Evolutionary conservation across 202 grass and related monocot species (phyloP).

Genomic region (Carex sylvatica): DNA sequence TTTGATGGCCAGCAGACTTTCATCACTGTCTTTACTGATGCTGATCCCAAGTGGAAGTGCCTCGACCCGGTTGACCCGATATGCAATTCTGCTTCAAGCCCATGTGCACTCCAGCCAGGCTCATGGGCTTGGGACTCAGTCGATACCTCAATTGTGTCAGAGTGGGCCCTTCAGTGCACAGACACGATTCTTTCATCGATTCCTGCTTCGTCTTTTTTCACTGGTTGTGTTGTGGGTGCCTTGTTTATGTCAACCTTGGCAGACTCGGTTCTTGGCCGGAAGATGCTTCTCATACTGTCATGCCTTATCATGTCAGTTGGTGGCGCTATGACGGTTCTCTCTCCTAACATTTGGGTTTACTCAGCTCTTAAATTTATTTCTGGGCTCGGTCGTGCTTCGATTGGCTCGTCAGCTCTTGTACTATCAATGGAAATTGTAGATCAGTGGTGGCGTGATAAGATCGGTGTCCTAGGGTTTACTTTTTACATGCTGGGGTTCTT

Average conservation of each 20-base stretch:
- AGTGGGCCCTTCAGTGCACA: slow-evolving; percentile 14
- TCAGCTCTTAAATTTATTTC: slow-evolving; percentile 27
- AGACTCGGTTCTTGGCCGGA: slow-evolving; percentile 30
- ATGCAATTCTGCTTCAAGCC: slow-evolving; percentile 10
- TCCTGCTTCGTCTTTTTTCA: slow-evolving; percentile 9
- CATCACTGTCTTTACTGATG: slow-evolving; percentile 38
- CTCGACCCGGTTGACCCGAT: background rate
- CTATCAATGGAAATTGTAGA: slow-evolving; percentile 28
- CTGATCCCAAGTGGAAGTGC: slow-evolving; percentile 26
- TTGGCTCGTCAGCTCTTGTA: slow-evolving; percentile 26
- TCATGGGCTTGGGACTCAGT: slow-evolving; percentile 20
- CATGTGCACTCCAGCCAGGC: slow-evolving; percentile 11
- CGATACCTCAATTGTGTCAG: slow-evolving; percentile 16
- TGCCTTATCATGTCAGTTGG: slow-evolving; percentile 26
- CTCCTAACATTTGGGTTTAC: slow-evolving; percentile 35
- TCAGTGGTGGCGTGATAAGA: slow-evolving; percentile 31
- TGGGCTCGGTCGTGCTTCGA: slow-evolving; percentile 26
- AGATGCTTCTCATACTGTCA: slow-evolving; percentile 27
- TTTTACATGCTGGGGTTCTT: slow-evolving; percentile 32
- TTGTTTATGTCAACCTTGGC: slow-evolving; percentile 18
- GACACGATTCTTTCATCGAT: background rate
- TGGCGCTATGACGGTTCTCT: slow-evolving; percentile 2
- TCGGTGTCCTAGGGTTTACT: slow-evolving; percentile 23
- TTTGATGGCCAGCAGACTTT: slow-evolving; percentile 41
- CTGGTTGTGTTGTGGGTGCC: background rate